phyloP scores from a whole-genome alignment of 2,329 filamentous ascomycete genomes.

The Cordyceps farinosa region DNA sequence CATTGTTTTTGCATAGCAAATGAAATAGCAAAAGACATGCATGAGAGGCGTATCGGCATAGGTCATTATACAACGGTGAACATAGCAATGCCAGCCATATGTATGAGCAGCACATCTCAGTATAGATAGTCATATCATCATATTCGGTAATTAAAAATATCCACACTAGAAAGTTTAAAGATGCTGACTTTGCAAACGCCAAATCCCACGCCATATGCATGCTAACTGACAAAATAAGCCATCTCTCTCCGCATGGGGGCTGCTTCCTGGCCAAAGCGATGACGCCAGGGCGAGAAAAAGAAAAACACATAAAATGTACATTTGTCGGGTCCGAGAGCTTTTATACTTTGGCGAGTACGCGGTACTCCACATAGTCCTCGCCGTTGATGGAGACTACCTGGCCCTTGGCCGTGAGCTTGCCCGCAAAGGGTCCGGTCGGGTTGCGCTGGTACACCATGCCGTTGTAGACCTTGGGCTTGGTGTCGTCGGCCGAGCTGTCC shows the following conservation, averaged over 20 bases:
- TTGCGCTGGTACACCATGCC: constrained; percentile 63
- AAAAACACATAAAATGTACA: constrained; percentile 4
- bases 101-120: too few species aligned
- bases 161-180: not conserved
- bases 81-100: not conserved
- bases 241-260: not conserved
- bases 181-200: constrained; percentile 10
- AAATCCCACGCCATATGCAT: constrained; percentile 2
- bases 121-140: not conserved
- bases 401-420: constrained; percentile 60
- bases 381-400: constrained; percentile 62
- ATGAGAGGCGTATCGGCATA: not conserved
- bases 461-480: constrained; percentile 48
- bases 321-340: not conserved
- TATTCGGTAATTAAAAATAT: not conserved
- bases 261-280: not conserved
- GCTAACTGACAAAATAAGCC: not conserved
- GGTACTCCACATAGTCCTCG: constrained; percentile 65
- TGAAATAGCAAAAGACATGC: too few species aligned
- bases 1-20: not conserved
- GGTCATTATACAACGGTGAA: too few species aligned
- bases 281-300: not conserved
- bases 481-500: constrained; percentile 40
- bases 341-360: constrained; percentile 53
- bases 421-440: constrained; percentile 55